phyloP scores from a whole-genome alignment of 495 filamentous ascomycete genomes.

The Bacidia rubella region DNA sequence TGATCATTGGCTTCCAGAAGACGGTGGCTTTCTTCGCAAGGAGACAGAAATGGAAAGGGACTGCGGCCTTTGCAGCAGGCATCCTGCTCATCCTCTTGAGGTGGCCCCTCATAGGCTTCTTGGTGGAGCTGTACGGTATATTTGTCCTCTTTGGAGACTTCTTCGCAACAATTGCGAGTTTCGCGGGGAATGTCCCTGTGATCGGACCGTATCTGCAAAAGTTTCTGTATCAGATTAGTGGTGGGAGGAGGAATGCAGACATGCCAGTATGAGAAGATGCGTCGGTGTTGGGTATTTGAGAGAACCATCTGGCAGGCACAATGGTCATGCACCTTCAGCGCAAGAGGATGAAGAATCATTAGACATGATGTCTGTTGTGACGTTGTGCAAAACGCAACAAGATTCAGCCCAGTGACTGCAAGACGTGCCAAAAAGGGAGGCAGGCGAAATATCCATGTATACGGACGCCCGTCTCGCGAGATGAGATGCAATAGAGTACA shows the following conservation, averaged over 20 bases:
- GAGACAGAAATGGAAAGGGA: constrained; percentile 82
- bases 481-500: constrained; percentile 19
- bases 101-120: constrained; percentile 81
- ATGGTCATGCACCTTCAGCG: neutral
- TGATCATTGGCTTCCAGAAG: constrained; percentile 88
- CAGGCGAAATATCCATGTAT: neutral
- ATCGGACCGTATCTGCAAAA: constrained; percentile 70
- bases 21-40: constrained; percentile 88
- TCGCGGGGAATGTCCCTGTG: constrained; percentile 72
- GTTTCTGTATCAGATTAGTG: constrained; percentile 48
- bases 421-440: no score
- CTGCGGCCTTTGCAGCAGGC: constrained; percentile 74
- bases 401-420: no score
- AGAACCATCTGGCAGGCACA: neutral
- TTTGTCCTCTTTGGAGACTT: constrained; percentile 92
- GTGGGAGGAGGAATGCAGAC: constrained; percentile 57
- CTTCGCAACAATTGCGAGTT: constrained; percentile 77
- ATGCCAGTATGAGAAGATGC: constrained; percentile 48
- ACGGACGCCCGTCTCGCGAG: constrained; percentile 4
- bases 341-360: neutral
- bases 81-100: constrained; percentile 72
- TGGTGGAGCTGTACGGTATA: constrained; percentile 84
- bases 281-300: no score
- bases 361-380: no score
- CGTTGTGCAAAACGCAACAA: no score